Base-by-base conservation (phyloP, 2,329 filamentous ascomycete genomes). In the Blastomyces silverae region DNA sequence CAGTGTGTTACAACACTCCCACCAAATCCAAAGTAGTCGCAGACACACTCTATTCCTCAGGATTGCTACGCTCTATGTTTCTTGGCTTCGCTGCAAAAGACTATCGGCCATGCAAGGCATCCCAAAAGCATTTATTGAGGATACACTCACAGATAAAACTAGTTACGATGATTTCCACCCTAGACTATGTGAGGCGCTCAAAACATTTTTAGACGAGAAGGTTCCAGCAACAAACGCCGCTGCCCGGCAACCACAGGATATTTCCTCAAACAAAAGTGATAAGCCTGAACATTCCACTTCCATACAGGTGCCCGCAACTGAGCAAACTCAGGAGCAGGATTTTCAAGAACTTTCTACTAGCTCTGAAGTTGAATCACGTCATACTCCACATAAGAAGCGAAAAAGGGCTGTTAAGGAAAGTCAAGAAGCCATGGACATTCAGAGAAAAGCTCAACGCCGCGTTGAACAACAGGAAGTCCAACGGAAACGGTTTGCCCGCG, bases 391-490 rank as follows among this genome's bases (percentile, higher is more conserved):
- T 69, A 83, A 79, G 66, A 80, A 79, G 65, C 77, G 79, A 57
- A 82, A 80, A 67, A 76, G 75, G 28, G 74, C 81, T 22, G 74
- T 81, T 11, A 78, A 82, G 48, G 79, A 87, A 71, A 78, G 75
- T 67, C 72, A 79, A 62, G 75, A 79, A 48, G 82, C 83, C 0
- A 78, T 83, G 53, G 78, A 82, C 52, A 78, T 85, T 42, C 83
- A 88, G 69, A 79, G 84, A 60, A 80, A 77, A 63, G 86, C 87
- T 61, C 77, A 79, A 63, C 75, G 77, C n/a, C 83, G 85, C 63
- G 73, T 82, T 4, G 75, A 80, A 64, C 80, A 84, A 64, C 84
- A 87, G 71, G 81, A 85, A 62, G 73, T 77, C 66, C 84, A 87
- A 37, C 73, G 75, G 64, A 70, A 73, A 65, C 68, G 65, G 8